These are phyloP conservation scores for Pharnaceum exiguum DNA, from an alignment of 148 eudicot species.

Conservation along the genomic window DNA sequence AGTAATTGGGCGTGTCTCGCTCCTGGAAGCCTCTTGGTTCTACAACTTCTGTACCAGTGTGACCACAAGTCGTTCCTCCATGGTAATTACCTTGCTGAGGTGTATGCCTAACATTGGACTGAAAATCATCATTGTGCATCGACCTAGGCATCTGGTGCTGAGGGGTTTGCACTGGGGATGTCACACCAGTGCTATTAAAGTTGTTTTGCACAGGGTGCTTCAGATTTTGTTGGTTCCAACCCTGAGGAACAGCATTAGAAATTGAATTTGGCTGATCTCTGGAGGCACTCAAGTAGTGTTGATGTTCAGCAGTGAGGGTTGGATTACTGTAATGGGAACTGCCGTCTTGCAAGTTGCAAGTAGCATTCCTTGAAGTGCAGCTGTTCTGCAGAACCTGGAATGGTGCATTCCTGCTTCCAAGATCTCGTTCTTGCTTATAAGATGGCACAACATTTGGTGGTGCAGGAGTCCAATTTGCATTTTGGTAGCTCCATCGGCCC, in stretches of 20 bases:
- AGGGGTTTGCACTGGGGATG: not conserved
- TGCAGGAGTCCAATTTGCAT: not conserved
- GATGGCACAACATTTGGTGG: not conserved
- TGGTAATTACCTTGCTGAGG: not conserved
- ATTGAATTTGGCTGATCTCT: not conserved
- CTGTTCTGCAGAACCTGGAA: not conserved
- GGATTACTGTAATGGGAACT: not conserved
- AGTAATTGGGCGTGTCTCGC: slow-evolving; percentile 7
- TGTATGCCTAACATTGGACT: not conserved
- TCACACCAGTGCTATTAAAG: not conserved
- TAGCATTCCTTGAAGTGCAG: too few species aligned
- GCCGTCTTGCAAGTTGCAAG: too few species aligned
- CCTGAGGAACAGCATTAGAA: slow-evolving; percentile 1
- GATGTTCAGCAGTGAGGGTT: not conserved
- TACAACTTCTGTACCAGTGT: not conserved
- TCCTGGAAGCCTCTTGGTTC: slow-evolving; percentile 8
- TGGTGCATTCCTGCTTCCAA: not conserved
- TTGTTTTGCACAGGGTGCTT: not conserved
- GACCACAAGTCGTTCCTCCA: not conserved
- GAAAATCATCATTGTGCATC: not conserved
- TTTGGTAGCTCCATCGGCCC: not conserved
- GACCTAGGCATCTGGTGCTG: not conserved
- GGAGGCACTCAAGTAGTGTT: not conserved
- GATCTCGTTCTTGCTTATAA: not conserved
- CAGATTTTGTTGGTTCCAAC: slow-evolving; percentile 2